These are phyloP conservation scores for Pichia norvegensis DNA, from an alignment of 1,139 yeast genomes.

Conservation along the genomic window DNA sequence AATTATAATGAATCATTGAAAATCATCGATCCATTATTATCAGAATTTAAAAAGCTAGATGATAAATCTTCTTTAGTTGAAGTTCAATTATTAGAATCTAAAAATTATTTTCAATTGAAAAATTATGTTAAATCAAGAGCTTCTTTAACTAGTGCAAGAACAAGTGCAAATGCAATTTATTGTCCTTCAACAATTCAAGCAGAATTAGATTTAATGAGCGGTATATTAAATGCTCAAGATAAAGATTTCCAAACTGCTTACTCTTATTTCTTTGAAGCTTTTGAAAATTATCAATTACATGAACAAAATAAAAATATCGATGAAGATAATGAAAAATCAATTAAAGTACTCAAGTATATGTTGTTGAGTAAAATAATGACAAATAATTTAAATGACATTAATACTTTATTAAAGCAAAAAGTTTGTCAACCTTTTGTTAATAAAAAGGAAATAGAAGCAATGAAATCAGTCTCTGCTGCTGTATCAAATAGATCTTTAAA, in stretches of 20 bases:
- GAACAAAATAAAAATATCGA: conserved; percentile 27
- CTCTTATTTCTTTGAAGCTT: conserved; percentile 90
- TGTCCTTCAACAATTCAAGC: conserved; percentile 95
- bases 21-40: conserved; percentile 62
- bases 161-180: conserved; percentile 92
- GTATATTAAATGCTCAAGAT: conserved; percentile 93
- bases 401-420: conserved; percentile 67
- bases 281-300: conserved; percentile 64
- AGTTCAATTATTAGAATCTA: conserved; percentile 86
- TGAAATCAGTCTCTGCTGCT: conserved; percentile 88
- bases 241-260: conserved; percentile 94
- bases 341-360: conserved; percentile 84
- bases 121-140: conserved; percentile 92
- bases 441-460: conserved; percentile 63
- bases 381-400: conserved; percentile 75
- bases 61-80: conserved; percentile 94
- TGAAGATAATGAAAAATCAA: conserved; percentile 35
- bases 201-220: conserved; percentile 90
- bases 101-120: conserved; percentile 84
- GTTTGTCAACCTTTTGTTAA: conserved; percentile 68
- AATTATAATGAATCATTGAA: conserved; percentile 64
- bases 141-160: conserved; percentile 88
- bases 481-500: conserved; percentile 83
- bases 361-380: conserved; percentile 89
- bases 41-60: conserved; percentile 86